Evolutionary conservation across 495 filamentous ascomycete species (phyloP), one percentile per base, ranked within the genome.

Genomic region (Delitschia confertaspora): DNA sequence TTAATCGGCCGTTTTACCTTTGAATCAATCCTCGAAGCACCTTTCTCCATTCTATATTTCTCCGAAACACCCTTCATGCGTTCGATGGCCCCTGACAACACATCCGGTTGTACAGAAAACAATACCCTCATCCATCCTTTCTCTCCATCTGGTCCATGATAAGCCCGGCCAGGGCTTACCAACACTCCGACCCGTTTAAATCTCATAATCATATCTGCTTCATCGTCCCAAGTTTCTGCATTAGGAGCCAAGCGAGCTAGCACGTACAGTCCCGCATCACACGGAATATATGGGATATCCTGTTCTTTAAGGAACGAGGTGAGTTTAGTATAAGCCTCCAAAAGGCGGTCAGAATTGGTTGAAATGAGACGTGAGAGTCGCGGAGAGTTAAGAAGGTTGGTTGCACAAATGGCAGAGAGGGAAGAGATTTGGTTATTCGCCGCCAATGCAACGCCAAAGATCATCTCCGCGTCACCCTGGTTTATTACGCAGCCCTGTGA

Each of bases 101-200:
- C n/a, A n/a, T n/a, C n/a, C n/a, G n/a, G n/a, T n/a, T 29, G 17
- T 3, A 59, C 41, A 2, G 56, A 42, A 42, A 59, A 59, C 14
- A 32, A 32, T 2, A 59, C 38, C 36, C 56, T 37, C 10, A 33
- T 31, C 58, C 58, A 60, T 1, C 58, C 58, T 26, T 53, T 56
- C 16, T 58, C 55, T 8, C 17, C 25, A 9, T 56, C 55, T 17
- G 51, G 51, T 9, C 19, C 48, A 38, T 58, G 42, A 36, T 56
- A 60, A 5, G 26, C 45, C 0, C 36, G 9, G 3, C 58, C 58
- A 4, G 47, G n/a, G 20, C 39, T 48, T 7, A 56, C 51, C 9
- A 60, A 13, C 1, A 60, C 52, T 4, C 58, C 58, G 2, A 19
- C 34, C 11, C 40, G 26, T 19, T 43, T 49, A 13, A 56, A 25